Evolutionary conservation across 2,329 filamentous ascomycete genomes (phyloP).

Genomic region (Pezizomycotina sp.): DNA sequence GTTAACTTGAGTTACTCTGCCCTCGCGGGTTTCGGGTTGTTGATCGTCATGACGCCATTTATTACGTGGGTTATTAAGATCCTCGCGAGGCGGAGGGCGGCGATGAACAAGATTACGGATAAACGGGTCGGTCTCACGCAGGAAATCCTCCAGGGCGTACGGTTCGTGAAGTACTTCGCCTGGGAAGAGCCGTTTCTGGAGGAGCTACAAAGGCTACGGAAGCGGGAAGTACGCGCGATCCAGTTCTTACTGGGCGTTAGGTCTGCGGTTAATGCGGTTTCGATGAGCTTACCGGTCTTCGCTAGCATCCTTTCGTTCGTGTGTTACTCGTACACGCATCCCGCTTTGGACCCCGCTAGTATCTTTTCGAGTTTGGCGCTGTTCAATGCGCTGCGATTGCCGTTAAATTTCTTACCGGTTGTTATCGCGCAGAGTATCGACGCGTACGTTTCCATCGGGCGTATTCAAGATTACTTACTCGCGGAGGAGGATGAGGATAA

Average conservation of each 20-base stretch:
- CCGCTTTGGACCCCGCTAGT: conserved; percentile 53
- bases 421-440: conserved; percentile 82
- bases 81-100: conserved; percentile 56
- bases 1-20: conserved; percentile 84
- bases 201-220: conserved; percentile 56
- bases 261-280: conserved; percentile 69
- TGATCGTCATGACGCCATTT: conserved; percentile 61
- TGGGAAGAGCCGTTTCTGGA: conserved; percentile 81
- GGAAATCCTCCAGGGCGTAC: conserved; percentile 76
- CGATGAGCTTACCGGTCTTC: conserved; percentile 73
- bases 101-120: conserved; percentile 87
- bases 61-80: conserved; percentile 61
- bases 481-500: conserved; percentile 48
- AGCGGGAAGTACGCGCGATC: conserved; percentile 64
- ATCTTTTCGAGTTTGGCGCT: conserved; percentile 87
- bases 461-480: conserved; percentile 74
- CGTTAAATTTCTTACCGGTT: conserved; percentile 72
- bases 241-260: conserved; percentile 68
- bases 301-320: conserved; percentile 93
- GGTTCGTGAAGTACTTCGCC: conserved; percentile 92
- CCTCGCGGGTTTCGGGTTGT: conserved; percentile 67
- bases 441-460: conserved; percentile 65
- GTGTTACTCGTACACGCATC: conserved; percentile 52
- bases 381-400: conserved; percentile 82
- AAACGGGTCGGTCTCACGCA: conserved; percentile 81